Evolutionary conservation across 441 rosid species (phyloP).

Genomic region (Syzygium syzygioides): DNA sequence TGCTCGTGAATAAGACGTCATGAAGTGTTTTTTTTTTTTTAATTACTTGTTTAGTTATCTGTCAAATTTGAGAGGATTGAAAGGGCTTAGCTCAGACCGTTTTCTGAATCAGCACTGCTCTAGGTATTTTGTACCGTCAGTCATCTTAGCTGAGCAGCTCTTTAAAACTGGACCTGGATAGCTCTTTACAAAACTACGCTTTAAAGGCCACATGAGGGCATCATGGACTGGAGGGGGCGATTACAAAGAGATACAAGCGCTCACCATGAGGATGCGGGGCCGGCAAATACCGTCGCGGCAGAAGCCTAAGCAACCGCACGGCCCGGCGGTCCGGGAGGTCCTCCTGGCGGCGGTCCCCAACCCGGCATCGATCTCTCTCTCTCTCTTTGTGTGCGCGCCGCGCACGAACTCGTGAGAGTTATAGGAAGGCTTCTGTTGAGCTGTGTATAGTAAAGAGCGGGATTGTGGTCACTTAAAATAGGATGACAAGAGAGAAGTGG

Average conservation of each 20-base stretch:
- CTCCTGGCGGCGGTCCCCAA: slow-evolving; percentile 9
- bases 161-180: not conserved
- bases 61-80: not conserved
- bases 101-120: not conserved
- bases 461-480: too few relatives aligned
- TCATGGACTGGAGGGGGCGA: not conserved
- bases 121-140: not conserved
- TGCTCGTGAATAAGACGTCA: not conserved
- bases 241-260: not conserved
- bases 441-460: too few relatives aligned
- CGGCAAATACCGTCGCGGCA: not conserved
- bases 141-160: not conserved
- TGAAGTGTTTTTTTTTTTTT: not conserved
- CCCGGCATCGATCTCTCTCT: not conserved
- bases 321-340: slow-evolving; percentile 3
- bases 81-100: not conserved
- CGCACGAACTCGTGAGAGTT: not conserved
- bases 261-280: not conserved
- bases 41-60: not conserved
- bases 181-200: not conserved
- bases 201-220: too few relatives aligned
- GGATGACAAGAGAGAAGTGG: not conserved
- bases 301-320: not conserved
- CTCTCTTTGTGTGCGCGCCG: not conserved
- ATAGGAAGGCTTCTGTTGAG: too few relatives aligned